Percentiles rank a stretch among this genome's conserved stretches.
Conservation (phyloP, 148 eudicot species). For the Fagopyrum esculentum region DNA sequence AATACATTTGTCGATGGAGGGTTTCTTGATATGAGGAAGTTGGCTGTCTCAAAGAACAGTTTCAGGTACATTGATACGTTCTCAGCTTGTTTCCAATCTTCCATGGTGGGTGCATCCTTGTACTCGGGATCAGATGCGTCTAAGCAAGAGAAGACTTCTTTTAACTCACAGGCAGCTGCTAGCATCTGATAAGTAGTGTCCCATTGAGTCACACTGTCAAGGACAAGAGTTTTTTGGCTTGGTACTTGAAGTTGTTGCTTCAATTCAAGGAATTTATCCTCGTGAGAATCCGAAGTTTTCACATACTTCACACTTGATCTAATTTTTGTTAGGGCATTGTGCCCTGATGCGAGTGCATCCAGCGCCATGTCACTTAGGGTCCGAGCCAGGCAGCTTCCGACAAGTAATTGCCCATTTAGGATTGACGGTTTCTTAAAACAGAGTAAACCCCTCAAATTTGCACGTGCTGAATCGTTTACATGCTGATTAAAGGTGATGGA, state of each 20-base stretch:
- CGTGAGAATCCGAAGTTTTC: background rate
- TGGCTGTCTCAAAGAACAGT: background rate
- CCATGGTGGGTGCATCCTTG: slow-evolving; percentile 6
- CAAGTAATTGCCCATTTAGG: slow-evolving; percentile 5
- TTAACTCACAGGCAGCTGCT: background rate
- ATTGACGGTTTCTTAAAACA: background rate
- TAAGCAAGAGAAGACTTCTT: slow-evolving; percentile 4
- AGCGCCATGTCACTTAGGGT: slow-evolving; percentile 7
- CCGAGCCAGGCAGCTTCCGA: slow-evolving; percentile 7
- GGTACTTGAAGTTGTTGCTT: background rate
- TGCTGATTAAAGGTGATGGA: slow-evolving; percentile 61
- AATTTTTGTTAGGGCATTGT: background rate
- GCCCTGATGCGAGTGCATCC: background rate
- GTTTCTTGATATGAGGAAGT: background rate
- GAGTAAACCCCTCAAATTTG: slow-evolving; percentile 1
- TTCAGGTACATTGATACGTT: background rate
- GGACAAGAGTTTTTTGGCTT: background rate
- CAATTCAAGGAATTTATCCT: background rate
- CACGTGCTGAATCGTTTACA: slow-evolving; percentile 27
- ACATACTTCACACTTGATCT: slow-evolving; percentile 12
- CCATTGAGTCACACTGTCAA: slow-evolving; percentile 2
- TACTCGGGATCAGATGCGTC: background rate
- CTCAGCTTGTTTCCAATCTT: slow-evolving; percentile 6
- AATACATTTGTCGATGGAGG: background rate
- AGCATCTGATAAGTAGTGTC: slow-evolving; percentile 11